phyloP scores from a whole-genome alignment of 1,139 yeast species.

The Hanseniaspora uvarum region DNA sequence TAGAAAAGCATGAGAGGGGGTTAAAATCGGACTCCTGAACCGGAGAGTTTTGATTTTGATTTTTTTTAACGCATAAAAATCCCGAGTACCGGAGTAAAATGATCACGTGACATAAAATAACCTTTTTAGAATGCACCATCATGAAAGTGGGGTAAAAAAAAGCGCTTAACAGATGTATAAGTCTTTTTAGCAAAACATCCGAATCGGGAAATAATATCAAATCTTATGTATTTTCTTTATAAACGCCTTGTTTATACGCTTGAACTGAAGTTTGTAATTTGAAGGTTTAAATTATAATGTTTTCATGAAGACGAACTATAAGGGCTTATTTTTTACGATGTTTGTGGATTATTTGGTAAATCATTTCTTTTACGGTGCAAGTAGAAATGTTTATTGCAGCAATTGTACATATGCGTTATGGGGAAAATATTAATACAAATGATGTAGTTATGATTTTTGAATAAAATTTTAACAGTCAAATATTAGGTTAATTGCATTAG shows the following conservation, averaged over 20 bases:
- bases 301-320: too few relatives aligned
- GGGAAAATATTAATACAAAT: constrained; percentile 20
- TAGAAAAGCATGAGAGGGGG: background rate
- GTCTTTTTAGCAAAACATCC: background rate
- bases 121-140: too few relatives aligned
- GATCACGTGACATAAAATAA: background rate
- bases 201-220: background rate
- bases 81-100: background rate
- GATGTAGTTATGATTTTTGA: background rate
- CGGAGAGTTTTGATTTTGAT: background rate
- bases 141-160: too few relatives aligned
- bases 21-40: constrained; percentile 8
- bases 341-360: constrained; percentile 2
- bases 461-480: constrained; percentile 22
- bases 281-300: too few relatives aligned
- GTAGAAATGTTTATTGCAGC: background rate
- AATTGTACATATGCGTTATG: constrained; percentile 28
- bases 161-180: background rate
- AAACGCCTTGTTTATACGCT: background rate
- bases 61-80: background rate
- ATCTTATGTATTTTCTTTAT: background rate
- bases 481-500: constrained; percentile 22
- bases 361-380: background rate
- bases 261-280: too few relatives aligned
- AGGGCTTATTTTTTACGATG: background rate